A percentile compares a stretch with the other conserved stretches of the same genome.
These are phyloP conservation scores for Iberis pinnata DNA, from an alignment of 345 rosid genomes.

Conservation along the genomic window DNA sequence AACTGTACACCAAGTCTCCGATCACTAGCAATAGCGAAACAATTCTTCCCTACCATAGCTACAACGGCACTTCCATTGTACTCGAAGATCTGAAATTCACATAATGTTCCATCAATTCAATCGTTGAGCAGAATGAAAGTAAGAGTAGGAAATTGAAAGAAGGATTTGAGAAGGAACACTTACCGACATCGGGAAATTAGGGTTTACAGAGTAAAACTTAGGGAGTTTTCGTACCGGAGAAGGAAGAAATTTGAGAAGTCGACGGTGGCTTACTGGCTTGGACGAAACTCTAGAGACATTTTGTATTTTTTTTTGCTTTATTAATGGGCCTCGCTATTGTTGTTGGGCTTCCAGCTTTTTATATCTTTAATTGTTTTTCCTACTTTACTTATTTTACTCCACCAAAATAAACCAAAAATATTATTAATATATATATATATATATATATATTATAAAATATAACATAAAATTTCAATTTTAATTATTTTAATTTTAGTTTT, in stretches of 20 bases:
- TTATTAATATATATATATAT: too few relatives aligned
- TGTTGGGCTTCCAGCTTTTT: background rate
- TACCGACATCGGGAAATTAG: constrained; percentile 45
- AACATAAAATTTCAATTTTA: too few relatives aligned
- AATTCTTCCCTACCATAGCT: constrained; percentile 97
- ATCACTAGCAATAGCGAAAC: constrained; percentile 97
- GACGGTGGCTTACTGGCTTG: constrained; percentile 31
- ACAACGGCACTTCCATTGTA: constrained; percentile 95
- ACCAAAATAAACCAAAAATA: too few relatives aligned
- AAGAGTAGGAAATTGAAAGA: constrained; percentile 8
- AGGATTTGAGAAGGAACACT: constrained; percentile 7
- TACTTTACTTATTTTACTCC: too few relatives aligned
- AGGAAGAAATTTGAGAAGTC: constrained; percentile 19
- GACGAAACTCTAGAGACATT: constrained; percentile 19
- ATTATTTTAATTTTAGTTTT: too few relatives aligned
- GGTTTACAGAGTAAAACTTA: constrained; percentile 9
- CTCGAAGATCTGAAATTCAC: constrained; percentile 65
- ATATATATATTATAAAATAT: too few relatives aligned
- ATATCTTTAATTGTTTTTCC: too few relatives aligned
- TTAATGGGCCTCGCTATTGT: constrained; percentile 13
- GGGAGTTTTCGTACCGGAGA: constrained; percentile 24
- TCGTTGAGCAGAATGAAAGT: background rate
- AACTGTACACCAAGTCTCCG: constrained; percentile 84
- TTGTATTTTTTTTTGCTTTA: background rate
- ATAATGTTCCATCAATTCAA: background rate